A percentile compares a stretch with the other conserved stretches of the same genome.
phyloP scores from a whole-genome alignment of 805 yeast genomes.

The Ogataea philodendri region DNA sequence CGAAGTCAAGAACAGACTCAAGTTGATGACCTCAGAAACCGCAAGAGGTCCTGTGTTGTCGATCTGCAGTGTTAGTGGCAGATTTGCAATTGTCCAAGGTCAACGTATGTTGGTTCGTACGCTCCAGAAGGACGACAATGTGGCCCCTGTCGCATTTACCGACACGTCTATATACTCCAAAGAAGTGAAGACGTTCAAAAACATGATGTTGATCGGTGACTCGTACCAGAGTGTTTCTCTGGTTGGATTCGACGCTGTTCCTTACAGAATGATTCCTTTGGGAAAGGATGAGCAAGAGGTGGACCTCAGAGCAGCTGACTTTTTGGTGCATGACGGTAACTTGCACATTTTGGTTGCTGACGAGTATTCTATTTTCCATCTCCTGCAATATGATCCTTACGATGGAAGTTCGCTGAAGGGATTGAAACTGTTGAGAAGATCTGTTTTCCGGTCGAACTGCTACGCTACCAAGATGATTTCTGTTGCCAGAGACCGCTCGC shows the following conservation, averaged over 20 bases:
- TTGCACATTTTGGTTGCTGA: slow-evolving; percentile 69
- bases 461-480: slow-evolving; percentile 53
- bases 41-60: slow-evolving; percentile 83
- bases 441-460: slow-evolving; percentile 69
- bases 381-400: slow-evolving; percentile 88
- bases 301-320: slow-evolving; percentile 72
- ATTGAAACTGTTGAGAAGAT: slow-evolving; percentile 63
- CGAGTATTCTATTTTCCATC: slow-evolving; percentile 59
- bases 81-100: slow-evolving; percentile 83
- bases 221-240: slow-evolving; percentile 72
- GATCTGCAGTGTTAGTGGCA: slow-evolving; percentile 75
- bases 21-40: slow-evolving; percentile 67
- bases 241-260: slow-evolving; percentile 92
- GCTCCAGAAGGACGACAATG: slow-evolving; percentile 69
- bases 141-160: slow-evolving; percentile 89
- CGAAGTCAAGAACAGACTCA: slow-evolving; percentile 75
- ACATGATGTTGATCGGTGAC: slow-evolving; percentile 80
- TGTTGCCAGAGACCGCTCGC: slow-evolving; percentile 36
- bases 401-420: slow-evolving; percentile 83
- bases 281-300: slow-evolving; percentile 70
- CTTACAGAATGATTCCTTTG: slow-evolving; percentile 76
- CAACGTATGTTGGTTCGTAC: slow-evolving; percentile 78
- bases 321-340: slow-evolving; percentile 68
- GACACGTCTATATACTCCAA: slow-evolving; percentile 80
- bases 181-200: slow-evolving; percentile 80